Conservation (phyloP, 2,329 filamentous ascomycete genomes). For the Colletotrichum abscissum region DNA sequence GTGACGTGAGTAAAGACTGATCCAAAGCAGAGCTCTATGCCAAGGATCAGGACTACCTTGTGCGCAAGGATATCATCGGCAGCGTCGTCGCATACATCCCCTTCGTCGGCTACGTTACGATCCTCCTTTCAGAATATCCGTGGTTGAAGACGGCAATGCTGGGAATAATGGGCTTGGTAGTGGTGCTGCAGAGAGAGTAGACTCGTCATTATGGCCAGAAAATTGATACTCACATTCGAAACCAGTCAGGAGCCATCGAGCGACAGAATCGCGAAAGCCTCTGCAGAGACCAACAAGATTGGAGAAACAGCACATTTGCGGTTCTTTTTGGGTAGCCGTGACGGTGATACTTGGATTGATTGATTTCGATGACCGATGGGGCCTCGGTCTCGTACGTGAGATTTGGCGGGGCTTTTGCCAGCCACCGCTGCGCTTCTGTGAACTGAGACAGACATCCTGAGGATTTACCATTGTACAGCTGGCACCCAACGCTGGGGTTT, state of each 20-base stretch:
- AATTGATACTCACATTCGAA: neutral
- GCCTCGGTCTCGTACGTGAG: neutral
- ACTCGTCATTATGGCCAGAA: neutral
- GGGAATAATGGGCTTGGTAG: slow-evolving; percentile 93
- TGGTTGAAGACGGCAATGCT: slow-evolving; percentile 97
- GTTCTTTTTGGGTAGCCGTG: neutral
- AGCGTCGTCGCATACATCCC: slow-evolving; percentile 93
- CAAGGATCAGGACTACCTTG: slow-evolving; percentile 85
- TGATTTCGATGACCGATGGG: neutral
- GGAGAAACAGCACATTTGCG: neutral
- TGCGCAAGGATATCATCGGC: slow-evolving; percentile 90
- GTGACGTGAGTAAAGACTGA: neutral
- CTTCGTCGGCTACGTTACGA: slow-evolving; percentile 96
- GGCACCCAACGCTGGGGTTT: neutral
- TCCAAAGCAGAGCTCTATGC: slow-evolving; percentile 67
- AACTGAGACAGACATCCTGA: neutral
- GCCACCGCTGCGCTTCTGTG: neutral
- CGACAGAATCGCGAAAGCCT: neutral
- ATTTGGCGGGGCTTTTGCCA: neutral
- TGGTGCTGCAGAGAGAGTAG: slow-evolving; percentile 91
- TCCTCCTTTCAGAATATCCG: slow-evolving; percentile 92
- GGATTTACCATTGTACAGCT: neutral
- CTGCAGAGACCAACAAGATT: neutral
- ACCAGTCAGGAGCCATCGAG: neutral
- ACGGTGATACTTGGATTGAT: neutral